Conservation (phyloP, 495 filamentous ascomycete genomes). For the Penicillium turbatum region DNA sequence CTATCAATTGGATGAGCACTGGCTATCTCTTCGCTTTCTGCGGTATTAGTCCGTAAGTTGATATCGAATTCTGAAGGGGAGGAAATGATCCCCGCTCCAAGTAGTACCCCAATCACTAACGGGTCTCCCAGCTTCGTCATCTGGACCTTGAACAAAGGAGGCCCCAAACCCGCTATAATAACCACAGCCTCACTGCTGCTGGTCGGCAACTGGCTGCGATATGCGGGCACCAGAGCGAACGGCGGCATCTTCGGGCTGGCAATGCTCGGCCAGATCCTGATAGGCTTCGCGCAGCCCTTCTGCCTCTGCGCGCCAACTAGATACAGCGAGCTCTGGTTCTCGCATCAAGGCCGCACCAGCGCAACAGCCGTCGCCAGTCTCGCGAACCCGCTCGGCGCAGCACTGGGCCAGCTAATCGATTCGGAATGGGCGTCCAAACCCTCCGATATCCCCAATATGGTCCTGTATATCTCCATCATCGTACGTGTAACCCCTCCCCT, state of each 20-base stretch:
- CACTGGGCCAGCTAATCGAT: conserved; percentile 79
- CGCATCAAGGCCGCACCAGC: conserved; percentile 72
- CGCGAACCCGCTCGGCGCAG: conserved; percentile 85
- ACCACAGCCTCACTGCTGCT: conserved; percentile 67
- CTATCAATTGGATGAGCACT: conserved; percentile 91
- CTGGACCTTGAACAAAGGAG: conserved; percentile 71
- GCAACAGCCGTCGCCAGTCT: conserved; percentile 83
- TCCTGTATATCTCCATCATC: conserved; percentile 83
- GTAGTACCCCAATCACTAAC: neutral
- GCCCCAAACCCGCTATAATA: conserved; percentile 75
- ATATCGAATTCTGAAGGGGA: neutral
- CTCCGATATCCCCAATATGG: conserved; percentile 70
- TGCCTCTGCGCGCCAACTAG: conserved; percentile 84
- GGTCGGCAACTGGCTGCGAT: conserved; percentile 89
- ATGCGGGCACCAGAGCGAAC: conserved; percentile 64
- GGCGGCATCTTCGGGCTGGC: conserved; percentile 66
- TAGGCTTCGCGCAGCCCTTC: conserved; percentile 87
- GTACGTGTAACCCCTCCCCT: conserved; percentile 39
- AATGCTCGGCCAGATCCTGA: conserved; percentile 94
- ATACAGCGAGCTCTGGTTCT: conserved; percentile 95
- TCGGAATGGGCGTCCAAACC: conserved; percentile 65
- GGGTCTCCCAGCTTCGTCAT: conserved; percentile 52
- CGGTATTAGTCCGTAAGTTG: conserved; percentile 60
- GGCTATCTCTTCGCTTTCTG: conserved; percentile 82
- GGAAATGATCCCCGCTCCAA: neutral